phyloP scores from a whole-genome alignment of 768 basidiomycete genomes.

The Tylopilus sp. region DNA sequence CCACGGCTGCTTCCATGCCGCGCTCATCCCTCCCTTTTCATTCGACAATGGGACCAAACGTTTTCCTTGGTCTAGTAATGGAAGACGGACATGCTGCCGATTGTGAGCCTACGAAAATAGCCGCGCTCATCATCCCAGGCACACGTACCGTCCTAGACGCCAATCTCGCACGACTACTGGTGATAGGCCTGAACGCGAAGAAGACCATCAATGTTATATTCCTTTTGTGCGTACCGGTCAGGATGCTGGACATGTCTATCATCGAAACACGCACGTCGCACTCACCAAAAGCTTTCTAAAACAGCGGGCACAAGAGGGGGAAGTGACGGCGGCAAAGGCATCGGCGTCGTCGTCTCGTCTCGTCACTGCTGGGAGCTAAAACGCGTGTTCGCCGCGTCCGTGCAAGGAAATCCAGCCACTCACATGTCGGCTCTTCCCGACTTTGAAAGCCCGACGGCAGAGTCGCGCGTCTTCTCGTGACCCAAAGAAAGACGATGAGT shows the following conservation, averaged over 20 bases:
- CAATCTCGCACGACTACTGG: constrained; percentile 3
- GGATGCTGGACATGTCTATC: background rate
- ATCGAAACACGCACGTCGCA: background rate
- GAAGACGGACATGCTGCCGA: background rate
- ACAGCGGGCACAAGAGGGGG: background rate
- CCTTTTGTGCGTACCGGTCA: constrained; percentile 4
- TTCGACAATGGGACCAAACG: background rate
- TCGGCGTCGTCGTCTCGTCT: background rate
- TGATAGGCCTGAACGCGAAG: background rate
- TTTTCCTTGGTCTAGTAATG: background rate
- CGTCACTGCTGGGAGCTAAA: constrained; percentile 1
- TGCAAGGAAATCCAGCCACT: constrained; percentile 14
- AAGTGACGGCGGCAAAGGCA: background rate
- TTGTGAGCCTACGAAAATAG: background rate
- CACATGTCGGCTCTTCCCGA: no score
- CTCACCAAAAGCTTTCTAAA: constrained; percentile 1
- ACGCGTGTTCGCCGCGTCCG: background rate
- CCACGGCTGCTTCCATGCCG: background rate
- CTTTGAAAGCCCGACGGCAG: no score
- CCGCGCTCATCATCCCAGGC: background rate
- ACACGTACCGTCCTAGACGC: constrained; percentile 2
- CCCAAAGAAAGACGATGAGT: no score
- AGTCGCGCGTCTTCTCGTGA: no score
- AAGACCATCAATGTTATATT: background rate
- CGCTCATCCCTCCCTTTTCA: background rate